Evolutionary conservation across 441 rosid genomes (phyloP).

Genomic region (Pelargonium citronellum): DNA sequence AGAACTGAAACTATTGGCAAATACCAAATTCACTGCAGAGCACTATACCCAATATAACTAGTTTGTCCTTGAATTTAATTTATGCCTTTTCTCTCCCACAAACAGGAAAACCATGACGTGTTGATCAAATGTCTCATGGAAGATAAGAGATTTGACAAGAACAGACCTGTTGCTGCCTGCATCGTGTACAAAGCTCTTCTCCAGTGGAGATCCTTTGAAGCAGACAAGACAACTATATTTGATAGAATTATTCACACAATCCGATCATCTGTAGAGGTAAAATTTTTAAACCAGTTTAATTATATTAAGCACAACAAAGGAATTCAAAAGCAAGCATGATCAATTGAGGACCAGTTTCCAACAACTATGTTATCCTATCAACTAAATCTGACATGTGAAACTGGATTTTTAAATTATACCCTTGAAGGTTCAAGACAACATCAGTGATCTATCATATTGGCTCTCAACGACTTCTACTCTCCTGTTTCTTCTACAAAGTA

Average conservation of each 20-base stretch:
- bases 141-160: conserved; percentile 41
- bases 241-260: conserved; percentile 54
- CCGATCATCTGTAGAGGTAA: conserved; percentile 53
- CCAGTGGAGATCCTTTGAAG: conserved; percentile 76
- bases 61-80: background rate
- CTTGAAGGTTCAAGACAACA: conserved; percentile 45
- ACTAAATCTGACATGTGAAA: conserved; percentile 10
- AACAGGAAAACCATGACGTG: conserved; percentile 58
- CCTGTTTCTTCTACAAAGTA: conserved; percentile 54
- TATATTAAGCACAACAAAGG: background rate
- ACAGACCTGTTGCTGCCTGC: conserved; percentile 56
- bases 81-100: conserved; percentile 14
- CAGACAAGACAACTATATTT: conserved; percentile 57
- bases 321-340: background rate
- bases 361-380: background rate
- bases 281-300: conserved; percentile 11
- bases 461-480: conserved; percentile 62
- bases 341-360: background rate
- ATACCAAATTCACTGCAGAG: conserved; percentile 1
- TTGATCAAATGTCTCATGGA: conserved; percentile 47
- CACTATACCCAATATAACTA: background rate
- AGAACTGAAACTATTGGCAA: conserved; percentile 13
- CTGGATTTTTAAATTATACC: conserved; percentile 17
- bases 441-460: conserved; percentile 54
- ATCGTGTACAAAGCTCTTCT: conserved; percentile 49